A percentile compares a stretch with the other conserved stretches of the same genome.
These are phyloP conservation scores for Neonectria punicea DNA, from an alignment of 2,329 filamentous ascomycete genomes.

Conservation along the genomic window DNA sequence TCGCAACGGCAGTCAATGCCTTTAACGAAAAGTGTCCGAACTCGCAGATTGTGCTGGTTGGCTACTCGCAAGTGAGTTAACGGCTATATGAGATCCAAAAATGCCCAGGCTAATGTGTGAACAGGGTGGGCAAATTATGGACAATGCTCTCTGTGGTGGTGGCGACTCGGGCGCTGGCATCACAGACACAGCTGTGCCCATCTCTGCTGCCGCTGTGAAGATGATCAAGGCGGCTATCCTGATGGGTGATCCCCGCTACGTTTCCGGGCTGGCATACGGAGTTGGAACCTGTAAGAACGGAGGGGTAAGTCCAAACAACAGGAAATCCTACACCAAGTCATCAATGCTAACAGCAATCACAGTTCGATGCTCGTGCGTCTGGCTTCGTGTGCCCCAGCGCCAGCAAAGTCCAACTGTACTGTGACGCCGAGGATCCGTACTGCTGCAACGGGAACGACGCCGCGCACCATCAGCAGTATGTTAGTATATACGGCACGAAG, in stretches of 20 bases:
- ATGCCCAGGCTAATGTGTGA: neutral
- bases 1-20: slow-evolving; percentile 67
- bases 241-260: slow-evolving; percentile 71
- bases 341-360: neutral
- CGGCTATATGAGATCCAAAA: neutral
- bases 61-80: slow-evolving; percentile 67
- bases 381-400: slow-evolving; percentile 66
- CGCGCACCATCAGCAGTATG: slow-evolving; percentile 71
- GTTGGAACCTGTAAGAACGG: slow-evolving; percentile 67
- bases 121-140: slow-evolving; percentile 71
- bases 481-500: slow-evolving; percentile 68
- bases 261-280: slow-evolving; percentile 65
- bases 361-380: slow-evolving; percentile 70
- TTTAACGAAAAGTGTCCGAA: slow-evolving; percentile 67
- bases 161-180: slow-evolving; percentile 59
- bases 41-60: slow-evolving; percentile 68
- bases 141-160: slow-evolving; percentile 72
- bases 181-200: slow-evolving; percentile 53
- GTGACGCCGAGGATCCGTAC: slow-evolving; percentile 71
- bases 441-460: slow-evolving; percentile 73
- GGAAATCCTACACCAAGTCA: neutral
- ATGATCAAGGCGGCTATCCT: slow-evolving; percentile 73
- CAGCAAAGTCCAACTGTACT: slow-evolving; percentile 71
- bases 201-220: slow-evolving; percentile 59
- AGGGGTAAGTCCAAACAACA: slow-evolving; percentile 63